These are phyloP conservation scores for Fraxinus excelsior DNA, from an alignment of 257 asterid genomes.

Conservation along the genomic window DNA sequence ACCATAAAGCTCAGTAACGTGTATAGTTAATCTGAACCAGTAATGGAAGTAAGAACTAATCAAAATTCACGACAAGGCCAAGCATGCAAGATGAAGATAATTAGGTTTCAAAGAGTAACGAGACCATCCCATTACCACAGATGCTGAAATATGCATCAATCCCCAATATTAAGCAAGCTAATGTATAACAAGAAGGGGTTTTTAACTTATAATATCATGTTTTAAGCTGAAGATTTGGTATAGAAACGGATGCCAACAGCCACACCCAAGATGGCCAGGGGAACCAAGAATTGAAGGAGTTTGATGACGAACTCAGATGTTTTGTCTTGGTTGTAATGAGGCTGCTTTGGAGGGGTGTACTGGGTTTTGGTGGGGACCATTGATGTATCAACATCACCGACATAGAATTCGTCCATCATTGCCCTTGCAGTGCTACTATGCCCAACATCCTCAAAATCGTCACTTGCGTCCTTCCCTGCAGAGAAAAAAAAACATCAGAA, in stretches of 20 bases:
- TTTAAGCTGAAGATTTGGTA: constrained; percentile 62
- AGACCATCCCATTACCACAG: constrained; percentile 10
- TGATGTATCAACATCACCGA: constrained; percentile 62
- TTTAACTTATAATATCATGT: background rate
- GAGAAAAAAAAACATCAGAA: background rate
- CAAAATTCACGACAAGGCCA: background rate
- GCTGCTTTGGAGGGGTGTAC: constrained; percentile 79
- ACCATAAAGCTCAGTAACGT: background rate
- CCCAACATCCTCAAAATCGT: constrained; percentile 85
- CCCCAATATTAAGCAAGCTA: background rate
- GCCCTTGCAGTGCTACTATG: constrained; percentile 74
- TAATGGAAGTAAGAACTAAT: no score
- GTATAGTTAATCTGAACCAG: background rate
- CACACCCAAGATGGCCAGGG: constrained; percentile 67
- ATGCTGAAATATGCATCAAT: constrained; percentile 15
- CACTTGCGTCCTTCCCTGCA: constrained; percentile 88
- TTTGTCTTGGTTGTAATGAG: constrained; percentile 87
- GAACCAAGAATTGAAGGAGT: constrained; percentile 81
- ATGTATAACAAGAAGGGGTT: background rate
- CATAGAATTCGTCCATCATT: constrained; percentile 61
- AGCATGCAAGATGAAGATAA: constrained; percentile 3
- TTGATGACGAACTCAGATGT: constrained; percentile 72
- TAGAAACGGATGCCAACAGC: constrained; percentile 81
- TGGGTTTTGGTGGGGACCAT: constrained; percentile 61
- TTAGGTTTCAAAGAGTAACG: constrained; percentile 7